Base-by-base conservation (phyloP, 225 moss, liverwort and hornwort species). In the Lunularia cruciata region DNA sequence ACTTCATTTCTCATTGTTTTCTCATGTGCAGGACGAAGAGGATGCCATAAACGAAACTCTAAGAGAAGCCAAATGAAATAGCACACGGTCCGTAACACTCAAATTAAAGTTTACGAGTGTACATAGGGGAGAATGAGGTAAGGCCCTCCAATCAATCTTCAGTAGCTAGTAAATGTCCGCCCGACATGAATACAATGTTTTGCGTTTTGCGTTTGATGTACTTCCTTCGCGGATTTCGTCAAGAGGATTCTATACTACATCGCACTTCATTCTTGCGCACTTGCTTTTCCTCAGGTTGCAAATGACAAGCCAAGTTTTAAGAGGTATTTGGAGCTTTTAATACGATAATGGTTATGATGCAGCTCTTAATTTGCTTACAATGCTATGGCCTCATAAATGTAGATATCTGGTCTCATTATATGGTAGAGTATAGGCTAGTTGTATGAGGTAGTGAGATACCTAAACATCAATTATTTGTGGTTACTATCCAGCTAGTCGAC, bases 31-130 rank as follows among this genome's bases (percentile, higher is more conserved):
- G 91, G 95, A 96, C 62, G 92, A 96, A 75, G 95, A 96, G 73
- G 95, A 92, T 54, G 90, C 95, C 13, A 87, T 92, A 25, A 89
- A 89, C 57, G 90, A 92, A 76, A 85, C 88, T 56, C 78, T 96
- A 69, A 84, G 87, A 69, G 79, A 87, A 66, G 82, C 88, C 15
- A 83, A 89, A 65, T 89, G 63, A 78, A 46, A 23, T 13, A 4
- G 9, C 42, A 23, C 47, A 26, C n/a, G 60, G 27, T 18, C 11
- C 22, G 3, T 28, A 40, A 19, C 67, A 42, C 57, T 51, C 43
- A 46, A 47, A 28, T 19, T 9, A 34, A 40, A 3, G 3, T 58
- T 16, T 45, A 23, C 16, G 25, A 46, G 23, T 76, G 56, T 22
- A 47, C 19, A 64, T 47, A 3, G 32, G 27, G 34, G 39, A 40